Conservation (phyloP, 306 rosid genomes). For the Inga laurina region DNA sequence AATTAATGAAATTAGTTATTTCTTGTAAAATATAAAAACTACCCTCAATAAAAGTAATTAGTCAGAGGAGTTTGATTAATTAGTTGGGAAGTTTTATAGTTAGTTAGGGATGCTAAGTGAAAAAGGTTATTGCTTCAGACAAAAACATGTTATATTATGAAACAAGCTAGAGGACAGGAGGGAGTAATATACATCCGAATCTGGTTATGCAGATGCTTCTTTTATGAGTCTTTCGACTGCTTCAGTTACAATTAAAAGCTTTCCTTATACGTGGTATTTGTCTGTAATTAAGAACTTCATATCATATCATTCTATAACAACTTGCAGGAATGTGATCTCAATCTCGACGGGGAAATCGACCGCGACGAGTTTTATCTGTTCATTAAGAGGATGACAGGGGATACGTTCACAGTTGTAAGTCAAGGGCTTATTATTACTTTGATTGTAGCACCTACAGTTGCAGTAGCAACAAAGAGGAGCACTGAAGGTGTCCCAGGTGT, state of each 20-base stretch:
- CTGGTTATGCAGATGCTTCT: not conserved
- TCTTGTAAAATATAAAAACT: too few relatives aligned
- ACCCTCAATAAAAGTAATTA: too few relatives aligned
- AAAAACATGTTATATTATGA: too few relatives aligned
- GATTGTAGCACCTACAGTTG: slow-evolving; percentile 80
- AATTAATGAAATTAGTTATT: too few relatives aligned
- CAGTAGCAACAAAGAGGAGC: slow-evolving; percentile 79
- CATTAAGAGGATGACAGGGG: slow-evolving; percentile 59
- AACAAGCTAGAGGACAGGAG: too few relatives aligned
- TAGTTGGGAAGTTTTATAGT: too few relatives aligned
- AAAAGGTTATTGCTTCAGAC: too few relatives aligned
- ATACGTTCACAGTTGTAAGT: slow-evolving; percentile 53
- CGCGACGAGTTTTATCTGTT: slow-evolving; percentile 60
- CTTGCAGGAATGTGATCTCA: slow-evolving; percentile 60
- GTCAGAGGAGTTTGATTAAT: too few relatives aligned
- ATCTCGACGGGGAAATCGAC: slow-evolving; percentile 60
- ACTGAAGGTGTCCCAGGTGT: slow-evolving; percentile 88
- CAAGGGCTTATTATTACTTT: slow-evolving; percentile 70
- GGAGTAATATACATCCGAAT: not conserved
- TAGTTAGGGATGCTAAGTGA: too few relatives aligned
- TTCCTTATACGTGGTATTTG: not conserved
- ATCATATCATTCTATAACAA: slow-evolving; percentile 1
- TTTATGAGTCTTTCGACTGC: not conserved
- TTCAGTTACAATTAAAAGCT: not conserved
- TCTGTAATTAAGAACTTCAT: slow-evolving; percentile 5